These are phyloP conservation scores for Septoria linicola DNA, from an alignment of 2,329 filamentous ascomycete genomes.

Conservation along the genomic window DNA sequence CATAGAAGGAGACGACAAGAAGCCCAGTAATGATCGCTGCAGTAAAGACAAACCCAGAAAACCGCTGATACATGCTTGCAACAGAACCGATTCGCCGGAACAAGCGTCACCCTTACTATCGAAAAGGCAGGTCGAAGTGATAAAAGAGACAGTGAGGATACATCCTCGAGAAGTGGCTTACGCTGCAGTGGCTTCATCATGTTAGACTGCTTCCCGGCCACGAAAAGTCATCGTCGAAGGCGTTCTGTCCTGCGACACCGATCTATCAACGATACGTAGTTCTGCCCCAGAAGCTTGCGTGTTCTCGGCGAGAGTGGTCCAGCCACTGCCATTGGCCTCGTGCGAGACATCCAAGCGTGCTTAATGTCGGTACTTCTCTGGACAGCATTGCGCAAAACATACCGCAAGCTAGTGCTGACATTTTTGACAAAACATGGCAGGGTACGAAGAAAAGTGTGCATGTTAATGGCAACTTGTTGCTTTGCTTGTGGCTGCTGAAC, in stretches of 20 bases:
- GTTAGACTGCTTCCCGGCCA: not conserved
- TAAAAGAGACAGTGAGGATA: not conserved
- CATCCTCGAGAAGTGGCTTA: not conserved
- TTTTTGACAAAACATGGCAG: too few species aligned
- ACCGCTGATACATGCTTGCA: slow-evolving; percentile 8
- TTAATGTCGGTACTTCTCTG: too few species aligned
- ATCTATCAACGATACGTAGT: not conserved
- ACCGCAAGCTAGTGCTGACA: too few species aligned
- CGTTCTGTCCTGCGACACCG: not conserved
- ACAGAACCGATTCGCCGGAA: not conserved
- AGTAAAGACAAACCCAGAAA: slow-evolving; percentile 7
- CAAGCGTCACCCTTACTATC: too few species aligned
- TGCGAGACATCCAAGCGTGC: too few species aligned
- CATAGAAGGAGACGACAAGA: slow-evolving; percentile 5
- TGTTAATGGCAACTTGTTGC: too few species aligned
- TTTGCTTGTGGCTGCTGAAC: too few species aligned
- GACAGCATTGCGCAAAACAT: too few species aligned
- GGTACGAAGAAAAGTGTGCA: too few species aligned
- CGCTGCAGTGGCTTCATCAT: not conserved
- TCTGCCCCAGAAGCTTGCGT: not conserved
- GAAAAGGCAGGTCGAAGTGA: not conserved
- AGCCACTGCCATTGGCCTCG: too few species aligned
- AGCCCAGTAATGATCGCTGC: slow-evolving; percentile 10
- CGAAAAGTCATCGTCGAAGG: not conserved
- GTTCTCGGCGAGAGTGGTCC: too few species aligned